phyloP scores from a whole-genome alignment of 1,139 yeast genomes.

The Casaregolazyma suthepensis region DNA sequence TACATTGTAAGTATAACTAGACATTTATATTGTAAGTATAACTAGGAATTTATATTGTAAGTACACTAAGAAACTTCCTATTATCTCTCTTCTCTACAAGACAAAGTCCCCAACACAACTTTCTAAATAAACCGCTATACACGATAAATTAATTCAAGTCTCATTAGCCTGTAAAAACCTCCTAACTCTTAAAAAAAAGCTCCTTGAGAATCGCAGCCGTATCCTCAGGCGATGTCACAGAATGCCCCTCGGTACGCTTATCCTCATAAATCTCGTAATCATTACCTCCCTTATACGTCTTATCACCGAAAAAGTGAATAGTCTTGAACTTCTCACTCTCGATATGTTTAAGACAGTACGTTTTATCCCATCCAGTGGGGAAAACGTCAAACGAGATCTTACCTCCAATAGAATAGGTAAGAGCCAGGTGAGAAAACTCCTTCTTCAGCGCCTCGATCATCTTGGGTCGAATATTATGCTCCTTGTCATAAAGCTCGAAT shows the following conservation, averaged over 20 bases:
- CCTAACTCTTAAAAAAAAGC: slow-evolving; percentile 42
- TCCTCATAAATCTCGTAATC: slow-evolving; percentile 95
- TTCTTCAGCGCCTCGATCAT: slow-evolving; percentile 79
- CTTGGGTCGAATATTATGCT: slow-evolving; percentile 69
- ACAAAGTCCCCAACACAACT: too few relatives aligned
- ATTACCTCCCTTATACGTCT: slow-evolving; percentile 95
- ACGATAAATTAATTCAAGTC: neutral
- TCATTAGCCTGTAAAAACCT: too few relatives aligned
- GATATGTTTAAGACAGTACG: slow-evolving; percentile 93
- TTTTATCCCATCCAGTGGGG: slow-evolving; percentile 99
- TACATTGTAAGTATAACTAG: too few relatives aligned
- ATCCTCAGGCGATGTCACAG: slow-evolving; percentile 83
- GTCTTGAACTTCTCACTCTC: slow-evolving; percentile 74
- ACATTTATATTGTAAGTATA: too few relatives aligned
- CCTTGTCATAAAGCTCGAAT: slow-evolving; percentile 75
- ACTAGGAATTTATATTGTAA: too few relatives aligned
- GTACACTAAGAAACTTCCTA: too few relatives aligned
- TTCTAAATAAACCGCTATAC: neutral
- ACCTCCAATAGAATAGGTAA: slow-evolving; percentile 97
- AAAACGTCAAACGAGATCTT: slow-evolving; percentile 98
- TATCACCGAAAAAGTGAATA: slow-evolving; percentile 98
- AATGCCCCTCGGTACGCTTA: slow-evolving; percentile 89
- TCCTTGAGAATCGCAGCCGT: slow-evolving; percentile 82
- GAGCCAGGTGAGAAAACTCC: slow-evolving; percentile 73
- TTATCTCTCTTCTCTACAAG: too few relatives aligned